Conservation (phyloP, 306 rosid species). For the Corylus avellana region DNA sequence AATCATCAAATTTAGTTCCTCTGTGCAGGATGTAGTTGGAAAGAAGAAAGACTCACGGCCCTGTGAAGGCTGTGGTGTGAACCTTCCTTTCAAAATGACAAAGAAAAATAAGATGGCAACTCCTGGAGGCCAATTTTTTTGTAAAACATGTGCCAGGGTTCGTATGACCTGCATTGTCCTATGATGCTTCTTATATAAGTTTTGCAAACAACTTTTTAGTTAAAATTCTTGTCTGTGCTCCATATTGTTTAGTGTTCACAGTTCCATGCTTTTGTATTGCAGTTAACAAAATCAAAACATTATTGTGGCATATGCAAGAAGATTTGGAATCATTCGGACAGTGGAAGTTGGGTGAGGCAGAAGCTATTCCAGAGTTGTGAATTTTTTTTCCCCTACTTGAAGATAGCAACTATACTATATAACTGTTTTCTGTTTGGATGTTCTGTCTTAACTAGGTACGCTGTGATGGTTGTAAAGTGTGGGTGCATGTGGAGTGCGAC, state of each 20-base stretch:
- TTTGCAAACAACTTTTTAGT: conserved; percentile 21
- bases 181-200: conserved; percentile 16
- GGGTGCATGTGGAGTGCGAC: conserved; percentile 99
- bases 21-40: conserved; percentile 55
- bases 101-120: conserved; percentile 57
- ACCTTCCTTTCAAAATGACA: conserved; percentile 55
- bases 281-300: conserved; percentile 88
- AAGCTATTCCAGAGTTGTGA: conserved; percentile 18
- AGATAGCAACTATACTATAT: conserved; percentile 20
- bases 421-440: conserved; percentile 17
- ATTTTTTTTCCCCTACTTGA: conserved; percentile 19
- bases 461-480: conserved; percentile 97
- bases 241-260: conserved; percentile 24
- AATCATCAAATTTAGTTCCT: conserved; percentile 30
- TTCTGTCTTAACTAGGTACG: conserved; percentile 70
- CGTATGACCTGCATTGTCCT: conserved; percentile 39
- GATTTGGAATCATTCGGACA: conserved; percentile 88
- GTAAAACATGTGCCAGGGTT: conserved; percentile 91
- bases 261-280: conserved; percentile 33
- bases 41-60: conserved; percentile 54
- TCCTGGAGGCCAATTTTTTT: conserved; percentile 61
- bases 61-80: conserved; percentile 84
- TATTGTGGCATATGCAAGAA: conserved; percentile 97
- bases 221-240: conserved; percentile 20
- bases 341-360: conserved; percentile 97